A percentile compares a stretch with the other conserved stretches of the same genome.
These are phyloP conservation scores for Rhodotorula taiwanensis DNA, from an alignment of 768 basidiomycete genomes.

Conservation along the genomic window DNA sequence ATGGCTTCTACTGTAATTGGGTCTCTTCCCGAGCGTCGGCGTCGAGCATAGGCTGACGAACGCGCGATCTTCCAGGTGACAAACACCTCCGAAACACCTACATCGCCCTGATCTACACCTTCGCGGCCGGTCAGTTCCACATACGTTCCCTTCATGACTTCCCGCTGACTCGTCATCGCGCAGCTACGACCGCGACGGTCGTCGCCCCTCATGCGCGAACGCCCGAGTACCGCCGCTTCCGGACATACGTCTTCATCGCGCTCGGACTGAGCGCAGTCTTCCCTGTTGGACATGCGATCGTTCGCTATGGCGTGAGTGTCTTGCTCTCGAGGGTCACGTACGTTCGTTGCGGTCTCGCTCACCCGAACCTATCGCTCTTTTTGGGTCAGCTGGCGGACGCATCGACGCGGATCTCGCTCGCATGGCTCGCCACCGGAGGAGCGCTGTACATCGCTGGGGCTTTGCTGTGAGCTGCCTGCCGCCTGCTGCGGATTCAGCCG, in stretches of 20 bases:
- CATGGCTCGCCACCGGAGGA: conserved; percentile 64
- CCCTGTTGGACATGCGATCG: conserved; percentile 61
- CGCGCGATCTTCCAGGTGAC: conserved; percentile 27
- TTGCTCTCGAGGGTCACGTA: background rate
- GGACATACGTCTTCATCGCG: conserved; percentile 70
- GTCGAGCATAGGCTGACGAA: background rate
- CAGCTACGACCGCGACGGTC: conserved; percentile 67
- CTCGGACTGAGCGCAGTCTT: conserved; percentile 65
- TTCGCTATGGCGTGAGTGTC: conserved; percentile 51
- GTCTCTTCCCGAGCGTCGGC: background rate
- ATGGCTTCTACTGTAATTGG: conserved; percentile 18
- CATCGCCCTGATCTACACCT: conserved; percentile 23
- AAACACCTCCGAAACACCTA: conserved; percentile 18
- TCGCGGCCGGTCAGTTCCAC: conserved; percentile 16
- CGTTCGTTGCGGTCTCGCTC: no score
- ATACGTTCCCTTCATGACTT: conserved; percentile 3
- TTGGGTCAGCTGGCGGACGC: conserved; percentile 50
- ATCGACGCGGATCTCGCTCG: conserved; percentile 60
- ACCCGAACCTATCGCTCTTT: no score
- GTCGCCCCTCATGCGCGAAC: conserved; percentile 70
- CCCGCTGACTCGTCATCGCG: background rate
- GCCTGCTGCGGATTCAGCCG: background rate
- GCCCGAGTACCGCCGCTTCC: conserved; percentile 64
- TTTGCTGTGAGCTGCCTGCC: conserved; percentile 55
- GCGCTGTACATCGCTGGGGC: conserved; percentile 71